These are phyloP conservation scores for Didymella arachidicola DNA, from an alignment of 2,329 filamentous ascomycete species.

Conservation along the genomic window DNA sequence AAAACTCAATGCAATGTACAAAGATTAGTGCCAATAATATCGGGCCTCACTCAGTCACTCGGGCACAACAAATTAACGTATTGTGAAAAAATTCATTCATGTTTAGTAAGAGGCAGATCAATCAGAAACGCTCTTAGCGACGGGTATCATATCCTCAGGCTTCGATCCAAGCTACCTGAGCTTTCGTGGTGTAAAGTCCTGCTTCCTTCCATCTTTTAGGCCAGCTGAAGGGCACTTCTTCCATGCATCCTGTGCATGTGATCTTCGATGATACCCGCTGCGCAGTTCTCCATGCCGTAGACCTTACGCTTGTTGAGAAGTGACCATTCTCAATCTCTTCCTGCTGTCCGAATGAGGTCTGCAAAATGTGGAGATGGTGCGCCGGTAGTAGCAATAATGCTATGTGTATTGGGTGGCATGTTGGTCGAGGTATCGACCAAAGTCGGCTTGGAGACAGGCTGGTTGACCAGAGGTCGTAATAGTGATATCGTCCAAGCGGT, in stretches of 20 bases:
- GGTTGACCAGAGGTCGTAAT: neutral
- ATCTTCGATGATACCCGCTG: slow-evolving; percentile 1
- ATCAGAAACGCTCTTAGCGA: slow-evolving; percentile 9
- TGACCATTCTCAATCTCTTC: neutral
- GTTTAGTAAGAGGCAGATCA: neutral
- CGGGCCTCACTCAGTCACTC: neutral
- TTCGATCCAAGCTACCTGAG: slow-evolving; percentile 2
- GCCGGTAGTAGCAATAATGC: slow-evolving; percentile 16
- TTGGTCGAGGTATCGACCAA: neutral
- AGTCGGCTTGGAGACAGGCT: slow-evolving; percentile 1
- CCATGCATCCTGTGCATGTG: neutral
- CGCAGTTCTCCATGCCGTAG: slow-evolving; percentile 1
- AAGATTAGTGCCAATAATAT: neutral
- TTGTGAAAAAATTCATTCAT: neutral
- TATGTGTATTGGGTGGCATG: slow-evolving; percentile 8
- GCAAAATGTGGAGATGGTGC: slow-evolving; percentile 3
- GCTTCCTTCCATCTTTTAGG: slow-evolving; percentile 9
- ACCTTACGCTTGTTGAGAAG: slow-evolving; percentile 3
- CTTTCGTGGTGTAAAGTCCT: slow-evolving; percentile 6
- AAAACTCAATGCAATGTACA: neutral
- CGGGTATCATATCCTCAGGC: slow-evolving; percentile 18
- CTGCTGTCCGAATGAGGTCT: slow-evolving; percentile 1
- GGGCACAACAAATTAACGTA: neutral
- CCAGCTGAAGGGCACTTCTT: slow-evolving; percentile 1
- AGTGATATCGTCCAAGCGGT: neutral